Conservation (phyloP, 2,329 filamentous ascomycete genomes). For the Fusarium sp. region DNA sequence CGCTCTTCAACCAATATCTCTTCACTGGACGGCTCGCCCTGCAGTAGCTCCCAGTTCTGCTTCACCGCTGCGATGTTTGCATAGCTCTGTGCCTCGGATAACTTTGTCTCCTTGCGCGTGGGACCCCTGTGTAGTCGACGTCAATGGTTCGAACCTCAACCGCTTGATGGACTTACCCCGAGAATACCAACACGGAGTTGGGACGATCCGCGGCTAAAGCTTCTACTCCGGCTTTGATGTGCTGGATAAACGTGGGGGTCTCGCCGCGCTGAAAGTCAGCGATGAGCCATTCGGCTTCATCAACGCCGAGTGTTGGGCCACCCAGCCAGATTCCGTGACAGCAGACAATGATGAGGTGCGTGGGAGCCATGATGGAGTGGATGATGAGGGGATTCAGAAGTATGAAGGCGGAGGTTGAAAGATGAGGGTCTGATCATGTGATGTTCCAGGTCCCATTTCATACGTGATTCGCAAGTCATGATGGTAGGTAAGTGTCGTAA, state of each 20-base stretch:
- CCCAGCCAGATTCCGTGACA: slow-evolving; percentile 86
- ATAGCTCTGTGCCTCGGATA: slow-evolving; percentile 77
- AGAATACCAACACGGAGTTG: slow-evolving; percentile 75
- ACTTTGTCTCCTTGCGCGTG: slow-evolving; percentile 70
- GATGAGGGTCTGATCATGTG: slow-evolving; percentile 50
- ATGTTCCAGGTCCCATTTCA: slow-evolving; percentile 18
- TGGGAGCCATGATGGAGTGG: slow-evolving; percentile 47
- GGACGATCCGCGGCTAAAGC: slow-evolving; percentile 62
- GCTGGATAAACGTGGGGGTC: slow-evolving; percentile 83
- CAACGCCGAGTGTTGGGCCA: slow-evolving; percentile 65
- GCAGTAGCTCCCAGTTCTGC: slow-evolving; percentile 61
- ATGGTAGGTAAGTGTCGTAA: neutral
- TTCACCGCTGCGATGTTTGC: slow-evolving; percentile 66
- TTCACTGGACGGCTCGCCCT: slow-evolving; percentile 17
- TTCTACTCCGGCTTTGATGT: slow-evolving; percentile 77
- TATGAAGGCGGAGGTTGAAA: neutral
- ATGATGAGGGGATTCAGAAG: slow-evolving; percentile 31
- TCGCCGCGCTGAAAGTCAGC: slow-evolving; percentile 84
- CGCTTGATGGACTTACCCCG: slow-evolving; percentile 68
- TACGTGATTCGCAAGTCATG: neutral
- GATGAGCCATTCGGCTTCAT: slow-evolving; percentile 79
- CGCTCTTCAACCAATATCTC: slow-evolving; percentile 74
- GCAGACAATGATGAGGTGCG: slow-evolving; percentile 83
- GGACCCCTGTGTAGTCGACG: slow-evolving; percentile 64
- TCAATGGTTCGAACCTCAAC: neutral